Evolutionary conservation across 192 early-diverging fungal species (phyloP), one percentile per base, ranked within the genome.

Genomic region (Pilaira anomala): DNA sequence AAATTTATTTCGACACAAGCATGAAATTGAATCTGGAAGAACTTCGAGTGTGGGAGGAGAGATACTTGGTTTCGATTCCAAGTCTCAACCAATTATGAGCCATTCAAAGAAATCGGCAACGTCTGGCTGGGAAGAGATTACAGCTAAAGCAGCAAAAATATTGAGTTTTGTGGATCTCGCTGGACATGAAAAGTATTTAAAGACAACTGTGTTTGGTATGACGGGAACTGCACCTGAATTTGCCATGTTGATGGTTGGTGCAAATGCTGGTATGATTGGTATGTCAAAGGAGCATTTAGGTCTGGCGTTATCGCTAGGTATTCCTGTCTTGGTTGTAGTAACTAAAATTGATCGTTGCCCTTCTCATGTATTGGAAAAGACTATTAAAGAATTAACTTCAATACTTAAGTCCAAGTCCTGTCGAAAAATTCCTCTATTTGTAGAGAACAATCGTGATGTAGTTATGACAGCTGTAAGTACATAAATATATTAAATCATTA

Each of bases 291-390:
- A 97, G 76, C 95, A 97, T 71, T 75, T 97, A 13, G 95, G 95
- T 0, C 58, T 97, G 58, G 92, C 93, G 5, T 75, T 97, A 25
- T 91, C 93, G 3, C 77, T 97, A 21, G 79, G 81, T 18, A 90
- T 97, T 12, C 93, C 95, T 0, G 92, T 97, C 11, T 87, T 93
- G 52, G 91, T 97, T 14, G 89, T 94, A 14, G 83, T 97, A n/a
- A 95, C 93, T 24, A 97, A 95, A 60, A 93, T 95, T 68, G 93
- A 95, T 66, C 93, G 93, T 89, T 93, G 91, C 57, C 95, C 95
- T 41, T 69, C 82, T 0, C 88, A 91, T 64, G 85, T 97, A 6
- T 78, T 95, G 48, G 91, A 90, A 46, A 73, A 78, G 48, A 97
- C 93, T 11, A 78, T 97, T 24, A 89, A 86, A 63, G 89, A 95